Percentiles rank a stretch among this genome's conserved stretches.
phyloP scores from a whole-genome alignment of 345 rosid genomes.

The Aethionema arabicum region DNA sequence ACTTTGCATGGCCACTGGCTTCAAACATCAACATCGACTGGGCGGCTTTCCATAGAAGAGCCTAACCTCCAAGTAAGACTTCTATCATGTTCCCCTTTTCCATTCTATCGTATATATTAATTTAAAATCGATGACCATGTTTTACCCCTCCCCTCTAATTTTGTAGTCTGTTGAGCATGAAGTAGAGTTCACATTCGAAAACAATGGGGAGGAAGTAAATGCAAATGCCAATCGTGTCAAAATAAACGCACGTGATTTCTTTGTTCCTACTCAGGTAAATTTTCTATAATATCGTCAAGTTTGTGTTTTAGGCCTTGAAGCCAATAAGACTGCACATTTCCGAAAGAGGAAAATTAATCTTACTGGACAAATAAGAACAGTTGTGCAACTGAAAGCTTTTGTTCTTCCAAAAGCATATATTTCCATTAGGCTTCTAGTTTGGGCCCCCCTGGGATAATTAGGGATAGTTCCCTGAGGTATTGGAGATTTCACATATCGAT shows the following conservation, averaged over 20 bases:
- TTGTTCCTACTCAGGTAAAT: constrained; percentile 87
- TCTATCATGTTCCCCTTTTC: constrained; percentile 12
- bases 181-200: constrained; percentile 61
- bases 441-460: constrained; percentile 7
- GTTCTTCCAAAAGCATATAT: background rate
- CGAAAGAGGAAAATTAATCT: background rate
- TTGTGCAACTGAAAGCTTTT: constrained; percentile 26
- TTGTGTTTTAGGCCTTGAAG: constrained; percentile 24
- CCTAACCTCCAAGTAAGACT: constrained; percentile 93
- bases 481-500: constrained; percentile 13
- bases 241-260: constrained; percentile 87
- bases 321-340: constrained; percentile 17
- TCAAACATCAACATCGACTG: constrained; percentile 96
- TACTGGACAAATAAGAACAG: background rate
- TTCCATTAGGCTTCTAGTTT: constrained; percentile 5
- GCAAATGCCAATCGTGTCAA: constrained; percentile 41
- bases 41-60: constrained; percentile 96
- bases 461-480: constrained; percentile 10
- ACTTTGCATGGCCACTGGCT: constrained; percentile 91
- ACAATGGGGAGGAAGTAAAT: constrained; percentile 45
- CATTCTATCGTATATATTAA: constrained; percentile 9
- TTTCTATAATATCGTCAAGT: constrained; percentile 11
- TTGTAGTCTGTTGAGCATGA: constrained; percentile 90
- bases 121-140: constrained; percentile 19
- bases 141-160: constrained; percentile 13